A percentile compares a stretch with the other conserved stretches of the same genome.
These are phyloP conservation scores for Lepidium didymum DNA, from an alignment of 345 rosid species.

Conservation along the genomic window DNA sequence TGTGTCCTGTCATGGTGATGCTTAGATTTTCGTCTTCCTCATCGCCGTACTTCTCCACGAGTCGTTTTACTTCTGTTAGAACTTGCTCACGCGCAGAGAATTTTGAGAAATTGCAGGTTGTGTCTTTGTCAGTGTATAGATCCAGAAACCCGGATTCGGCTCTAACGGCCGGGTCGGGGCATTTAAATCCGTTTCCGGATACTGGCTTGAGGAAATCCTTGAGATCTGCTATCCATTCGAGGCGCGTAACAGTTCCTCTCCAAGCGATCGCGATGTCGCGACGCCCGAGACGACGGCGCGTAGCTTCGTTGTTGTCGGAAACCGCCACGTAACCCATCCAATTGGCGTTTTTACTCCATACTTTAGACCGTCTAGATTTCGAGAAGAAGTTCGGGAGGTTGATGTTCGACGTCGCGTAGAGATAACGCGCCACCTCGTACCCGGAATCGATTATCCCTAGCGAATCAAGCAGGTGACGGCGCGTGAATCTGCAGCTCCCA, in stretches of 20 bases:
- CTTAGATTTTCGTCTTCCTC: constrained; percentile 43
- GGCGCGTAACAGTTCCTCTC: constrained; percentile 66
- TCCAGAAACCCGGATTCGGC: constrained; percentile 69
- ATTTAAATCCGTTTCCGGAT: constrained; percentile 36
- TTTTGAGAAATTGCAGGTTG: constrained; percentile 41
- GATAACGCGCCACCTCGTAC: constrained; percentile 45
- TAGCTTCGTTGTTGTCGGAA: constrained; percentile 34
- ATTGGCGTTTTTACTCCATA: constrained; percentile 63
- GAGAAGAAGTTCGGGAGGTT: constrained; percentile 69
- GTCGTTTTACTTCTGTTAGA: constrained; percentile 41
- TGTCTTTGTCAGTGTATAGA: constrained; percentile 57
- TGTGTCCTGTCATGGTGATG: constrained; percentile 69
- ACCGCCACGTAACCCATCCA: constrained; percentile 77
- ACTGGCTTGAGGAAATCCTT: constrained; percentile 55
- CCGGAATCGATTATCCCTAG: constrained; percentile 41
- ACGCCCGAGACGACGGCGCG: constrained; percentile 37
- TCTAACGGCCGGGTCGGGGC: constrained; percentile 52
- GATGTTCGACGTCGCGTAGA: constrained; percentile 58
- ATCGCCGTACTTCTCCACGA: constrained; percentile 33
- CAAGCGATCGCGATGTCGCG: constrained; percentile 54
- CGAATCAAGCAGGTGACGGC: constrained; percentile 35
- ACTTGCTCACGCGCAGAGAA: constrained; percentile 60
- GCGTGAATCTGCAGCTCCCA: constrained; percentile 53
- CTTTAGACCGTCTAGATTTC: constrained; percentile 60
- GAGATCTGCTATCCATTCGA: constrained; percentile 61